These are phyloP conservation scores for Camellia japonica DNA, from an alignment of 148 eudicot genomes.

Conservation along the genomic window DNA sequence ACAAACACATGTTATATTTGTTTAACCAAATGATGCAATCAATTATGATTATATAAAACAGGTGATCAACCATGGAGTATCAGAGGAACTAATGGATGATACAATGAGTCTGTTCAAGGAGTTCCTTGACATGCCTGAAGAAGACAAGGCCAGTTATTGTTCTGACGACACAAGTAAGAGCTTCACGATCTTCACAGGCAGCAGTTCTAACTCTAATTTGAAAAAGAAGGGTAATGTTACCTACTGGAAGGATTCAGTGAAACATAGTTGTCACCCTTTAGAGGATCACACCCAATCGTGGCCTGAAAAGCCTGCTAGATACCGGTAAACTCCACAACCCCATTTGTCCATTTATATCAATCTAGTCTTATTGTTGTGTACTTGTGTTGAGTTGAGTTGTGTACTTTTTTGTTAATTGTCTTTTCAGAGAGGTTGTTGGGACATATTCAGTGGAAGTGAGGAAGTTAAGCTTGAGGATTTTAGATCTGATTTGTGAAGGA, in stretches of 20 bases:
- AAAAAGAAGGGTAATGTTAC: conserved; percentile 10
- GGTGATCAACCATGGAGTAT: conserved; percentile 31
- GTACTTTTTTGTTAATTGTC: neutral
- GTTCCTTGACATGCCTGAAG: conserved; percentile 21
- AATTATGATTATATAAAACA: neutral
- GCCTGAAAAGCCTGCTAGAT: conserved; percentile 28
- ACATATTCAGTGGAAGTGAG: conserved; percentile 10
- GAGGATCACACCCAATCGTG: conserved; percentile 17
- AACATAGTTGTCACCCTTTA: conserved; percentile 21
- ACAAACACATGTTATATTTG: no score
- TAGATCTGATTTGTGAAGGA: conserved; percentile 17
- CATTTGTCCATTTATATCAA: neutral
- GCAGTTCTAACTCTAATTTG: conserved; percentile 15
- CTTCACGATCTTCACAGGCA: conserved; percentile 28
- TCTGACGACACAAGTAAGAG: conserved; percentile 1
- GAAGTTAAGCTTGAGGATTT: conserved; percentile 1
- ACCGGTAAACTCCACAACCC: conserved; percentile 7
- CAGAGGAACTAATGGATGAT: conserved; percentile 22
- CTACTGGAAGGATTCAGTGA: conserved; percentile 22
- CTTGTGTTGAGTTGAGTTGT: neutral
- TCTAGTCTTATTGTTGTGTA: no score
- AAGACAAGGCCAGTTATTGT: neutral
- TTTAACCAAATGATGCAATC: no score
- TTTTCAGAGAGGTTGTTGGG: conserved; percentile 17
- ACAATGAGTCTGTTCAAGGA: conserved; percentile 15